Base-by-base conservation (phyloP, 805 yeast species). In the Blastobotrys terrestris region DNA sequence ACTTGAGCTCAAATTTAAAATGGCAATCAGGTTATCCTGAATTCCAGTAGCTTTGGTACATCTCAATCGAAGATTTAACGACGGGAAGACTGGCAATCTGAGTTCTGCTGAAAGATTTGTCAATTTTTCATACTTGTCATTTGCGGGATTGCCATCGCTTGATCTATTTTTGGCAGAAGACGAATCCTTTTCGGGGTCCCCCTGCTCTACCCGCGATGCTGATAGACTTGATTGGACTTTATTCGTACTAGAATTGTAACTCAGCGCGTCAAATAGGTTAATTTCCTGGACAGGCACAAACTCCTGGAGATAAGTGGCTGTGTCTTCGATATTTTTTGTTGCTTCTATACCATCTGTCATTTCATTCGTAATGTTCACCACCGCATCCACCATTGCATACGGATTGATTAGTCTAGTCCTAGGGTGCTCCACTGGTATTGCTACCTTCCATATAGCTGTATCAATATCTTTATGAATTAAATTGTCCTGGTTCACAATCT, bases 41-140 rank as follows among this genome's bases (percentile, higher is more conserved):
- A 75, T 67, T 6, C 80, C 78, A 3, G 78, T 77, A 3, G 81
- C 75, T 53, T 73, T 74, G 5, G 78, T 71, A 31, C 78, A 75
- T 45, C 76, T 68, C 15, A 79, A 63, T 50, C 74, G 69, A 3
- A 79, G 66, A n/a, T 75, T 73, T 41, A 79, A 59, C 0, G 78
- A 73, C 1, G 72, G 60, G 16, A 62, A 61, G 2, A 69, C 66
- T 2, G 73, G 70, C 3, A 69, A 21, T 19, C 44, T 46, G 6
- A 51, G 26, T 31, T 46, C 53, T 16, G 56, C 55, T 14, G 39
- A 49, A 22, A 49, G 51, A 40, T 49, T 42, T n/a, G n/a, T 14
- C 39, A 48, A 31, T 22, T 13, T 20, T 14, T 49, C 5, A 46
- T 41, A 21, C 13, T 21, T 19, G 21, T 43, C 47, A 19, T 49